Base-by-base conservation (phyloP, 2,329 filamentous ascomycete genomes). In the Botrytis paeoniae region DNA sequence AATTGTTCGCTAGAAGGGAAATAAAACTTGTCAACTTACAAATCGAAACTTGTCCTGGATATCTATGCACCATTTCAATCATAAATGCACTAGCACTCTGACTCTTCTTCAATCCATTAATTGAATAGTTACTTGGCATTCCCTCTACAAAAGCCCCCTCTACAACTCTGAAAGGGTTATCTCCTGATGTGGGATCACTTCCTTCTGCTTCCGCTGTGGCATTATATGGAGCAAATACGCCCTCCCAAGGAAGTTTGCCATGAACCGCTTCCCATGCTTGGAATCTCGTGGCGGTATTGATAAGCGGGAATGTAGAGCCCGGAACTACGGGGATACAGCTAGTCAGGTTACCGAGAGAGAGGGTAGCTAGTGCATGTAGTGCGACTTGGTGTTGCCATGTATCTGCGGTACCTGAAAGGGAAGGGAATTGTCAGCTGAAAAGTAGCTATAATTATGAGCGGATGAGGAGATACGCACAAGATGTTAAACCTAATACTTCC, bases 21-120 rank as follows among this genome's bases (percentile, higher is more conserved):
- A 3, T 35, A 35, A 29, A 14, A 22, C 3, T 32, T 9, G 2
- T 18, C 1, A 20, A 37, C 70, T 59, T 57, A 69, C 65, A 86
- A 74, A 87, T 86, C 39, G 80, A 82, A n/a, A 87, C 82, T 76
- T 87, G 81, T 39, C 85, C 84, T 0, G 85, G 85, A 77, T 86
- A 85, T 76, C 83, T 85, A 73, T 82, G 82, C 1, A 86, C 85
- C 78, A 82, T 81, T 72, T 84, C 81, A 48, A 86, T 81, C 83
- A 87, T 84, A 78, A 85, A 86, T 35, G 81, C 81, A 0, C 83
- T 84, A 7, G 84, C 84, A 64, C 79, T 80, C 39, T 81, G 80
- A 64, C 83, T 43, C 0, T 22, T 35, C 41, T 73, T 70, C 41
- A 73, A 39, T 22, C 22, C 80, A 29, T 78, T 75, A 4, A 82